Evolutionary conservation across 164 flowering plant species (phyloP), one percentile per base, ranked within the genome.

Genomic region (Nymphaea thermarum): DNA sequence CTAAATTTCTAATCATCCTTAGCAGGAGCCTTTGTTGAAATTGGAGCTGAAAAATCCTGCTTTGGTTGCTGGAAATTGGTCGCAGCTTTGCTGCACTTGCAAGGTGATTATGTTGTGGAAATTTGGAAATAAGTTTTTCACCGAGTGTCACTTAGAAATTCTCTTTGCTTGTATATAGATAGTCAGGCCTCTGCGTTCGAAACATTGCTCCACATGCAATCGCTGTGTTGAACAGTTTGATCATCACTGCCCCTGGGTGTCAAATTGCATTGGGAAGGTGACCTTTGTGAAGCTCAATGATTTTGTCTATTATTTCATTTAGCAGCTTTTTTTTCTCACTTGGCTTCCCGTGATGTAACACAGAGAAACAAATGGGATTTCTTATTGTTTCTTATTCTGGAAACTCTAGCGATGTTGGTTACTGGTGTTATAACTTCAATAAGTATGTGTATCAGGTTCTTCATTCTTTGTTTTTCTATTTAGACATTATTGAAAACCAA

Each of bases 141-240:
- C 36, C 36, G 1, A 25, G 36, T 25, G 36, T 25, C 36, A 25
- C 36, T 25, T 1, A 25, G 36, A 25, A 25, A 1, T 0, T 25
- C 36, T 25, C 36, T 25, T 25, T 25, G 36, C 55, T 47, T 47
- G 7, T 47, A 6, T 43, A 71, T 71, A 93, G 98, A 93, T 93
- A 76, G 97, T 93, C 66, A 77, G 95, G 80, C 98, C 98, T 70
- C 88, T 89, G 70, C 98, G 98, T 70, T 88, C 98, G 65, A 93
- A 91, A 80, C 98, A 93, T 71, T 93, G 98, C 72, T 89, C 97
- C 66, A 93, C 90, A 15, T 93, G 98, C 74, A 85, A 86, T 73
- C 98, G 95, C 15, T 93, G 98, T 81, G 98, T 93, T 68, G 96
- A 91, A 73, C 98, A 93, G 76, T 93, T 91, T 83, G 98, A 93